Evolutionary conservation across 257 asterid genomes (phyloP).

Genomic region (Marsdenia floribunda): DNA sequence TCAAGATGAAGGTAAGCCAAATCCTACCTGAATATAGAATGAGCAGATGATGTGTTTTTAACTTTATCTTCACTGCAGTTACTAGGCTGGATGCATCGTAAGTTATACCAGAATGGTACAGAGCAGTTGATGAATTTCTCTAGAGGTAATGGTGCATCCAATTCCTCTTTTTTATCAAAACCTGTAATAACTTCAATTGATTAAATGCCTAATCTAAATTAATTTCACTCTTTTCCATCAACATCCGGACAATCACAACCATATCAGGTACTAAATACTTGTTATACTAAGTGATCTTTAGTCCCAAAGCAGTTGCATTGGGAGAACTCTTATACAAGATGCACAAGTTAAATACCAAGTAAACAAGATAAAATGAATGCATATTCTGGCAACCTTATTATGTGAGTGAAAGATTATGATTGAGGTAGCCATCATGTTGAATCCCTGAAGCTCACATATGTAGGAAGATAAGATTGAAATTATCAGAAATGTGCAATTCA

Average conservation of each 20-base stretch:
- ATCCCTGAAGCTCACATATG: neutral
- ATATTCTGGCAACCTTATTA: neutral
- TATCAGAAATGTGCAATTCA: neutral
- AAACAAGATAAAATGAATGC: neutral
- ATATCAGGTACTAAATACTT: neutral
- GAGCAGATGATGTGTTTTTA: slow-evolving; percentile 17
- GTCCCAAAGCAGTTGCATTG: neutral
- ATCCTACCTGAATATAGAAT: slow-evolving; percentile 14
- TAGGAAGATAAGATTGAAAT: neutral
- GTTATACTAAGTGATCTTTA: neutral
- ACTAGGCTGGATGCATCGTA: slow-evolving; percentile 85
- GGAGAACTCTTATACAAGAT: neutral
- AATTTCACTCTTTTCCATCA: neutral
- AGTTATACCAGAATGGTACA: slow-evolving; percentile 41
- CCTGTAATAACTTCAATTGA: neutral
- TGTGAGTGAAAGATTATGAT: neutral
- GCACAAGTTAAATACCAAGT: neutral
- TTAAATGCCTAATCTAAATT: slow-evolving; percentile 3
- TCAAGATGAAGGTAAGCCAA: slow-evolving; percentile 65
- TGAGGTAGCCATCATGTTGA: neutral
- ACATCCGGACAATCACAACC: neutral
- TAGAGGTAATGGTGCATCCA: slow-evolving; percentile 38
- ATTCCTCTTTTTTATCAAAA: neutral
- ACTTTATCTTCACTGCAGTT: slow-evolving; percentile 52
- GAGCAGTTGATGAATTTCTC: slow-evolving; percentile 41